A percentile compares a stretch with the other conserved stretches of the same genome.
These are phyloP conservation scores for Lentinula novae-zelandiae DNA, from an alignment of 1,284 basidiomycete genomes.

Conservation along the genomic window DNA sequence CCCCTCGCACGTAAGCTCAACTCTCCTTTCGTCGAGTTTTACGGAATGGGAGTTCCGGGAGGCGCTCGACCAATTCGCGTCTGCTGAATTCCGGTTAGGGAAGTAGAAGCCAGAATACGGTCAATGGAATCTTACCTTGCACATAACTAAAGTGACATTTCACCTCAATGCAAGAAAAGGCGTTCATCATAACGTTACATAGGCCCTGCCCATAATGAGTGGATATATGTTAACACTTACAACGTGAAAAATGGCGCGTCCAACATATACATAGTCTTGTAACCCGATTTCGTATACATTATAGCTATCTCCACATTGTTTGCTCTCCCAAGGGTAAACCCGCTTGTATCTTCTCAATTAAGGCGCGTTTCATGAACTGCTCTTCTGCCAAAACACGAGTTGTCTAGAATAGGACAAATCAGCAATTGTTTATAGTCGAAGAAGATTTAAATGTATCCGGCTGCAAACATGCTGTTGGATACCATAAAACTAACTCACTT, in stretches of 20 bases:
- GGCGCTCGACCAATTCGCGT: slow-evolving; percentile 66
- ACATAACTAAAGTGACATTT: background rate
- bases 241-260: background rate
- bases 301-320: slow-evolving; percentile 8
- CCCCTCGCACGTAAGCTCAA: slow-evolving; percentile 8
- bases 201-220: too few relatives aligned
- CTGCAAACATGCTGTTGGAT: too few relatives aligned
- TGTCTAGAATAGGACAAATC: slow-evolving; percentile 46
- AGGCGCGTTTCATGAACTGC: slow-evolving; percentile 90
- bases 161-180: background rate
- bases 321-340: slow-evolving; percentile 57
- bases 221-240: too few relatives aligned
- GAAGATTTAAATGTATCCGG: too few relatives aligned
- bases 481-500: slow-evolving; percentile 46
- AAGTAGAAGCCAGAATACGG: slow-evolving; percentile 34
- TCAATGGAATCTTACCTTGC: background rate
- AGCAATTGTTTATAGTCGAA: slow-evolving; percentile 11
- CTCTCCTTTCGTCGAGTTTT: slow-evolving; percentile 24
- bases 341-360: slow-evolving; percentile 82
- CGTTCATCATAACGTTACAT: background rate
- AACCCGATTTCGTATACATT: background rate
- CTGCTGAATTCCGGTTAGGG: slow-evolving; percentile 71
- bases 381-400: slow-evolving; percentile 88
- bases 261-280: background rate
- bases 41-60: slow-evolving; percentile 56